Base-by-base conservation (phyloP, 1,284 basidiomycete species). In the Ganoderma meredithae region DNA sequence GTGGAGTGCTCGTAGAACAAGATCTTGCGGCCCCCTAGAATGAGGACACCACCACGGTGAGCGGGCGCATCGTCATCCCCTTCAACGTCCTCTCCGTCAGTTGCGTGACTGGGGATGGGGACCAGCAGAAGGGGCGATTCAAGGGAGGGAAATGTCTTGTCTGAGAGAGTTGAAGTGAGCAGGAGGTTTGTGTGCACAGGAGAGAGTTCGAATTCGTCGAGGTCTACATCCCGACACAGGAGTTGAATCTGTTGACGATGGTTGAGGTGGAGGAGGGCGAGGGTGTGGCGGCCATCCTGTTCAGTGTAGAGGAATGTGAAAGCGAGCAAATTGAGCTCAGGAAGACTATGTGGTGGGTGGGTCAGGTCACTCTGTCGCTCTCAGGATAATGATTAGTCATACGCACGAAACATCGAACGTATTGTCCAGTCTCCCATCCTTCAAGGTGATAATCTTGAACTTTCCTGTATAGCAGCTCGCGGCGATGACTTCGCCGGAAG, bases 251-350 rank as follows among this genome's bases (percentile, higher is more conserved):
- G 83, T 61, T 86, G 84, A 59, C 87, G 82, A 74, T 90, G 86
- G 73, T 95, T 88, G 17, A 89, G 78, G 69, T 93, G 86, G 5
- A 95, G 81, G 65, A 96, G 89, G 2, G 87, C 88, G 40, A 96
- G 77, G 0, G 86, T 80, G 56, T 86, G 86, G 15, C 84, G 82
- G n/a, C 84, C 82, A 13, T 66, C 52, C 1, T 66, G 62, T 6
- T 64, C 62, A 0, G 81, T 60, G 39, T 89, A 83, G 12, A 95
- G 77, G 80, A 96, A 94, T 1, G 86, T 82, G 25, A 95, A 76
- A 17, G 90, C 86, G 25, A 95, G 82, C 3, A 97, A 81, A 73
- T 91, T 95, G 66, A 93, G 80, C 74, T 96, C 94, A 7, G 88
- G 86, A 47, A 95, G 77, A 63, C 94, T 96, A 71, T 15, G 36